phyloP scores from a whole-genome alignment of 768 basidiomycete species.

The Auriscalpium vulgare region DNA sequence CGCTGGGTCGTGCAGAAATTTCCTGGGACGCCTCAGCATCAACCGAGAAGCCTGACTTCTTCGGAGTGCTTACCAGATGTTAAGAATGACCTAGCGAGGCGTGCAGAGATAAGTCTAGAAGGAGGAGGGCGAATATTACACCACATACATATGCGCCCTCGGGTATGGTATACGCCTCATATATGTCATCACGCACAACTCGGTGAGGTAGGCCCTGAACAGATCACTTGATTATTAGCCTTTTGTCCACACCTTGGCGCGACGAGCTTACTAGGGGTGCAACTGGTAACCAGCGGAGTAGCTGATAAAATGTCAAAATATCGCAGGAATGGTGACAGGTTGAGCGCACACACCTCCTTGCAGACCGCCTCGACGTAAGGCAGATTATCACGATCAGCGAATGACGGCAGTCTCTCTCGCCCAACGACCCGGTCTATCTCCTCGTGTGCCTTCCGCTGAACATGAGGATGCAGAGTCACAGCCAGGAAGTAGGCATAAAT shows the following conservation, averaged over 20 bases:
- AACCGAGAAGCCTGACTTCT: too few species aligned
- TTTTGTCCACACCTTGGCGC: too few species aligned
- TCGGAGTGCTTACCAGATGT: not conserved
- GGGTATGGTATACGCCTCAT: not conserved
- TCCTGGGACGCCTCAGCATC: not conserved
- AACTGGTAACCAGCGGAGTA: not conserved
- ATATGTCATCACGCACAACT: not conserved
- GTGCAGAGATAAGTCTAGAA: not conserved
- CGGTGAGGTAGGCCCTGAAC: not conserved
- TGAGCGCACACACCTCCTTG: not conserved
- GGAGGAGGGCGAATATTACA: not conserved
- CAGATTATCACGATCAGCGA: slow-evolving; percentile 8
- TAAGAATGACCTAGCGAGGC: not conserved
- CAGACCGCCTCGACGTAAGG: not conserved
- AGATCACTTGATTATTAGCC: too few species aligned
- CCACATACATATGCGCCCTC: not conserved
- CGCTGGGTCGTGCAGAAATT: not conserved
- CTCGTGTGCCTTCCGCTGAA: slow-evolving; percentile 18
- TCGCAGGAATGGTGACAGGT: not conserved
- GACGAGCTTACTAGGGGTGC: not conserved
- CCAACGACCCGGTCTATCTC: slow-evolving; percentile 21
- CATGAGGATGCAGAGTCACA: slow-evolving; percentile 20
- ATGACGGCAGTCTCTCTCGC: slow-evolving; percentile 8
- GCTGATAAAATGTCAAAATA: not conserved
- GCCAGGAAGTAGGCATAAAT: slow-evolving; percentile 17